A percentile compares a stretch with the other conserved stretches of the same genome.
These are phyloP conservation scores for Hypholoma sublateritium DNA, from an alignment of 768 basidiomycete genomes.

Conservation along the genomic window DNA sequence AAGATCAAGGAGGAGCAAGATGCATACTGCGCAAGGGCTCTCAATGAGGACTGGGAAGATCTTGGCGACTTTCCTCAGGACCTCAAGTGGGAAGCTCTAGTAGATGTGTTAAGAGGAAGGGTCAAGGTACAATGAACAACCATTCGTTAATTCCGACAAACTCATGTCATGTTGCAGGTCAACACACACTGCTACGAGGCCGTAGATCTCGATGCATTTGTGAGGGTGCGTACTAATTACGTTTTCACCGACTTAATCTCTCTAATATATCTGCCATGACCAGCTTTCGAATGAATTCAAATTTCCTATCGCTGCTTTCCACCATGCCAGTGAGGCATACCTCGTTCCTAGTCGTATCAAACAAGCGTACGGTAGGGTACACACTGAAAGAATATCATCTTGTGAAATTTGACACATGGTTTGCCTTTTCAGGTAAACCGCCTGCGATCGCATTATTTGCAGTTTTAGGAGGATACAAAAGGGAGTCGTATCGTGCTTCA, in stretches of 20 bases:
- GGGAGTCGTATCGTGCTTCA: slow-evolving; percentile 78
- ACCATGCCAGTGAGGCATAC: slow-evolving; percentile 81
- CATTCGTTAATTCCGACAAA: neutral
- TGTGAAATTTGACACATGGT: neutral
- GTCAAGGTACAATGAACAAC: slow-evolving; percentile 52
- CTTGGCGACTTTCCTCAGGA: slow-evolving; percentile 66
- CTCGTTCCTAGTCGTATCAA: slow-evolving; percentile 79
- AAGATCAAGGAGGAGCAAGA: slow-evolving; percentile 70
- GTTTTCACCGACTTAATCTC: neutral
- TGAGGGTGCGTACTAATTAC: slow-evolving; percentile 50
- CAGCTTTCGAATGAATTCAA: slow-evolving; percentile 84
- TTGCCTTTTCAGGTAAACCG: slow-evolving; percentile 45
- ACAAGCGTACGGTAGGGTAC: slow-evolving; percentile 56
- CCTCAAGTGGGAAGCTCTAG: slow-evolving; percentile 76
- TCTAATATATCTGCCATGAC: neutral
- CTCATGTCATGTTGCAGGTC: slow-evolving; percentile 32
- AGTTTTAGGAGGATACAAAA: slow-evolving; percentile 59
- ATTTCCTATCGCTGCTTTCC: slow-evolving; percentile 75
- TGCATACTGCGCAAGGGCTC: slow-evolving; percentile 55
- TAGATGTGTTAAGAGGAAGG: slow-evolving; percentile 75
- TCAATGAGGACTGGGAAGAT: slow-evolving; percentile 45
- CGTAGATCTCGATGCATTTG: slow-evolving; percentile 71
- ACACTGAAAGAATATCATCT: neutral
- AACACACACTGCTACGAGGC: slow-evolving; percentile 56
- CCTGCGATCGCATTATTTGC: slow-evolving; percentile 85